A percentile compares a stretch with the other conserved stretches of the same genome.
Conservation (phyloP, 176 grass and related monocot genomes). For the Oryza glumipatula region DNA sequence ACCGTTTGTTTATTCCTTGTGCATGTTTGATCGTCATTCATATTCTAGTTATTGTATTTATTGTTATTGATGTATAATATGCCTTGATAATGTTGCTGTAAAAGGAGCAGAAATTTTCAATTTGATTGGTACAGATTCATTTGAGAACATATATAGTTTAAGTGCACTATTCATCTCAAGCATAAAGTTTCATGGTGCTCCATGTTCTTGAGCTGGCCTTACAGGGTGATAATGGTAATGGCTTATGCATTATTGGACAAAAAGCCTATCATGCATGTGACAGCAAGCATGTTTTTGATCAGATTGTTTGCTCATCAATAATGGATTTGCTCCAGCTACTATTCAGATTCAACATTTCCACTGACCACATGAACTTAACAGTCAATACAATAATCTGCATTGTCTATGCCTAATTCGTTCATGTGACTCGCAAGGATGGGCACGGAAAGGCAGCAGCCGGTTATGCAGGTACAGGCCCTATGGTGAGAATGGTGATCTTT, state of each 20-base stretch:
- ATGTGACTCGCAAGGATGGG: constrained; percentile 21
- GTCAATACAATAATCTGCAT: neutral
- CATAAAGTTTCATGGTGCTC: neutral
- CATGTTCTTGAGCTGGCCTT: constrained; percentile 38
- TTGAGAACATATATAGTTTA: neutral
- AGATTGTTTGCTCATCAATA: constrained; percentile 23
- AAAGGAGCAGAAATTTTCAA: neutral
- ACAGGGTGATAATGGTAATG: neutral
- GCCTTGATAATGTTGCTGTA: constrained; percentile 24
- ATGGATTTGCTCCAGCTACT: constrained; percentile 32
- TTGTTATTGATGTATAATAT: constrained; percentile 31
- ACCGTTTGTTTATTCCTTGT: constrained; percentile 29
- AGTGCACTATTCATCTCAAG: constrained; percentile 4
- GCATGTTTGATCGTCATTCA: constrained; percentile 39
- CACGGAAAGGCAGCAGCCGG: neutral
- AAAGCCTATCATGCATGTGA: constrained; percentile 20
- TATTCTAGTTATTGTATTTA: constrained; percentile 39
- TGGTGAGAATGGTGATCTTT: constrained; percentile 8
- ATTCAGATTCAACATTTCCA: neutral
- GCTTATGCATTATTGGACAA: neutral
- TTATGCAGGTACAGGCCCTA: neutral
- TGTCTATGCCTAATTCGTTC: constrained; percentile 3
- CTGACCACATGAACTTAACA: neutral
- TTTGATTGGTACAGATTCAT: neutral
- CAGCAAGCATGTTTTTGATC: constrained; percentile 7